Base-by-base conservation (phyloP, 2,329 filamentous ascomycete species). In the Ophiostoma quercus region DNA sequence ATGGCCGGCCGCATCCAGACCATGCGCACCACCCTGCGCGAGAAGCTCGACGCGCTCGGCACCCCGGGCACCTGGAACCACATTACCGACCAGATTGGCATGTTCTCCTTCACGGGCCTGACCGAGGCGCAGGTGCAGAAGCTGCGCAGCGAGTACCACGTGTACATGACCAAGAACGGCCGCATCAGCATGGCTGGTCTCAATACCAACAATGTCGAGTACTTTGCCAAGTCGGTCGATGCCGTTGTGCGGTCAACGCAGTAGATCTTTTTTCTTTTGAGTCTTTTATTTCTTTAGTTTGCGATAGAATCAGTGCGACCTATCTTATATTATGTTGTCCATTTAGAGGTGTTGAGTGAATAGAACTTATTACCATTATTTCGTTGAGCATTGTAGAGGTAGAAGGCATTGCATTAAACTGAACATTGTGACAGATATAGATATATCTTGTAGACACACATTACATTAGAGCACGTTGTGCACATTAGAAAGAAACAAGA, bases 111-210 rank as follows among this genome's bases (percentile, higher is more conserved):
- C 79, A 96, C 92, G 0, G 92, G 92, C 14, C 81, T 96, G 78
- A 86, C 79, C 14, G 90, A 93, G 81, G 78, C 86, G 72, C 92
- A 95, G 78, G 92, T 94, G 8, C 75, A 85, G 74, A 88, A 87
- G 80, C 82, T 95, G 72, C 85, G 89, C 68, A 83, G 87, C 72
- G 86, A 91, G 67, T 87, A 84, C 71, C 92, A 95, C 79, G 84
- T 95, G 69, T 95, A 95, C 82, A 94, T 94, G 87, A 98, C 94
- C 74, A 97, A 97, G 87, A 99, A 99, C 77, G 95, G 95, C 29
- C 90, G 95, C 67, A 97, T 98, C 80, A 96, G 92, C 78, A 98
- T 99, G 94, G 95, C 95, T 5, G 95, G 95, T n/a, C 82, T 98
- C 74, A 98, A 98, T 80, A 91, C 92, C 34, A 82, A 89, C 76